Evolutionary conservation across 345 rosid species (phyloP), one percentile per base, ranked within the genome.

Genomic region (Moricandia moricandioides): DNA sequence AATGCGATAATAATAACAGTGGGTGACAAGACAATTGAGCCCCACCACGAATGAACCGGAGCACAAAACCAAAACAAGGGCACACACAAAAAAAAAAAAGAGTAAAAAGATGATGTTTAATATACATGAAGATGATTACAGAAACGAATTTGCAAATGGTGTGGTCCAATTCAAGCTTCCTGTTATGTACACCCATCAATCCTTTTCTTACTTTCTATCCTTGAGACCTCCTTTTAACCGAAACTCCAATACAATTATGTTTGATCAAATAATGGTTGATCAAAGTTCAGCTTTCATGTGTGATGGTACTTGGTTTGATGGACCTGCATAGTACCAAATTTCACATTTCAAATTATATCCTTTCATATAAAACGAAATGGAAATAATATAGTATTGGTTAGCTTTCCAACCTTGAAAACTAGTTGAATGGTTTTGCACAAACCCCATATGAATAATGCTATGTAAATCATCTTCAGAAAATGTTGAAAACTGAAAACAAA

Each of bases 391-490:
- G 8, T 24, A 47, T 4, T 11, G 0, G 58, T 6, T 31, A 51
- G 9, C 3, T 43, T 16, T 70, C 2, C 58, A 70, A 85, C 96
- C 84, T 37, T 76, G 82, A 56, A 78, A 78, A 49, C 60, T 70
- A 4, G 24, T 59, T 13, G 76, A 31, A 16, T 77, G 80, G 60
- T 81, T 86, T 71, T 86, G 91, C 13, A 73, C 79, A 43, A 84
- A 88, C 34, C 97, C 97, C 96, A 92, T 86, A 40, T 87, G 90
- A 64, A 92, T 91, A 61, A 95, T 70, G 71, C 86, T 85, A 62
- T 88, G 96, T 67, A 95, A 80, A 68, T 95, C 97, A 72, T 87
- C 96, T 62, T 86, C 92, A 29, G 85, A 77, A 73, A 87, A 87
- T 61, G 80, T 75, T 78, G 80, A 82, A 57, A 70, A 81, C 93